A percentile compares a stretch with the other conserved stretches of the same genome.
phyloP scores from a whole-genome alignment of 1,284 basidiomycete species.

The Trametes sp. region DNA sequence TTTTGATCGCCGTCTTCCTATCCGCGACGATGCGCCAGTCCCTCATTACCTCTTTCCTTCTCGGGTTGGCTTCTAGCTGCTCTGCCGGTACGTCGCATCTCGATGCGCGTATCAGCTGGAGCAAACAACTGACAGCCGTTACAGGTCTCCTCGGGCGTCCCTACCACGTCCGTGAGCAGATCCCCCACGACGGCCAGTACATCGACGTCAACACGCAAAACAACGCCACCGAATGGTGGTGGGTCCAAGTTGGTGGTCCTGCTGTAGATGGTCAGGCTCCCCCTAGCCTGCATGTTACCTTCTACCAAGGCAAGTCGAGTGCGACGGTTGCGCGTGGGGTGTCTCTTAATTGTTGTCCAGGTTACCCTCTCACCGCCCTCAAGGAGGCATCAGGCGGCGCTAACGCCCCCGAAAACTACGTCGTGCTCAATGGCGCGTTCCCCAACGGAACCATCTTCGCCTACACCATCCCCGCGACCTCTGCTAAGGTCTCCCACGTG shows the following conservation, averaged over 20 bases:
- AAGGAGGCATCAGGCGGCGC: slow-evolving; percentile 14
- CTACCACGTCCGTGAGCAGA: background rate
- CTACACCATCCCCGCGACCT: slow-evolving; percentile 29
- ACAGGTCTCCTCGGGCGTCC: background rate
- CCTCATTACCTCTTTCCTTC: background rate
- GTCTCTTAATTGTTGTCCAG: slow-evolving; percentile 9
- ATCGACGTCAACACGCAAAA: slow-evolving; percentile 31
- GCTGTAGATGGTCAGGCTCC: slow-evolving; percentile 12
- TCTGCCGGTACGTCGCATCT: background rate
- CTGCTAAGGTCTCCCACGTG: slow-evolving; percentile 27
- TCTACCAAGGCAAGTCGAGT: slow-evolving; percentile 18
- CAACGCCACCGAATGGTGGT: slow-evolving; percentile 37
- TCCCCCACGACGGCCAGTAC: slow-evolving; percentile 37
- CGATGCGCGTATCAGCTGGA: background rate
- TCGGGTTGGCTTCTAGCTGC: slow-evolving; percentile 6
- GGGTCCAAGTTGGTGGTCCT: slow-evolving; percentile 31
- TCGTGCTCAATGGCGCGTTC: slow-evolving; percentile 35
- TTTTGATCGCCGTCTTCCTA: background rate
- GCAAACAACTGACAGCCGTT: background rate
- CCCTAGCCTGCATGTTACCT: slow-evolving; percentile 20
- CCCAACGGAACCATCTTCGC: slow-evolving; percentile 36
- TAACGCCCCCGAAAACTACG: slow-evolving; percentile 35
- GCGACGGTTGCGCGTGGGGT: too few species aligned
- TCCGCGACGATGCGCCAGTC: background rate
- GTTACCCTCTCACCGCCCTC: slow-evolving; percentile 30